Conservation (phyloP, 768 basidiomycete genomes). For the Podaxis sp. region DNA sequence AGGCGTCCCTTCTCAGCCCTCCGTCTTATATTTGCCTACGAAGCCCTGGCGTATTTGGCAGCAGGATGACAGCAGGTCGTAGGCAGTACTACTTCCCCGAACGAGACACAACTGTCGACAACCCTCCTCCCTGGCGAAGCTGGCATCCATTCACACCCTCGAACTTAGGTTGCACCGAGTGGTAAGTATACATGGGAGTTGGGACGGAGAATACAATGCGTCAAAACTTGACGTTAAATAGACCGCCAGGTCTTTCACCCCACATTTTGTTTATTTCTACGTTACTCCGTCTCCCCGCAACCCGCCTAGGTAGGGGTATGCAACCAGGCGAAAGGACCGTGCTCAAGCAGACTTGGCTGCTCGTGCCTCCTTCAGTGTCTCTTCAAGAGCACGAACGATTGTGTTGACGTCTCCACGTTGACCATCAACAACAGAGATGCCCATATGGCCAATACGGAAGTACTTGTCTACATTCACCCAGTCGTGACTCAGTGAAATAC, state of each 20-base stretch:
- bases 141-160: too few relatives aligned
- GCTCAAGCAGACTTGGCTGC: conserved; percentile 16
- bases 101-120: background rate
- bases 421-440: conserved; percentile 71
- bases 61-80: conserved; percentile 22
- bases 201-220: background rate
- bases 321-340: background rate
- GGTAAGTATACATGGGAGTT: background rate
- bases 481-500: background rate
- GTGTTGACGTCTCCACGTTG: conserved; percentile 74
- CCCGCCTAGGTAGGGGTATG: background rate
- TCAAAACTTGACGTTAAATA: background rate
- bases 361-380: conserved; percentile 45
- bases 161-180: too few relatives aligned
- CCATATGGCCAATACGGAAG: conserved; percentile 98
- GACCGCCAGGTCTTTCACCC: background rate
- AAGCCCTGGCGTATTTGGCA: too few relatives aligned
- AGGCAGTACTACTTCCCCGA: background rate
- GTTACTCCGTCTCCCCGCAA: background rate
- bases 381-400: conserved; percentile 64
- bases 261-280: background rate
- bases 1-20: too few relatives aligned
- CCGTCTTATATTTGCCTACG: too few relatives aligned
- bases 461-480: conserved; percentile 59
- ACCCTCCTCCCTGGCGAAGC: too few relatives aligned